phyloP scores from a whole-genome alignment of 257 asterid genomes.

The Fraxinus anomala region DNA sequence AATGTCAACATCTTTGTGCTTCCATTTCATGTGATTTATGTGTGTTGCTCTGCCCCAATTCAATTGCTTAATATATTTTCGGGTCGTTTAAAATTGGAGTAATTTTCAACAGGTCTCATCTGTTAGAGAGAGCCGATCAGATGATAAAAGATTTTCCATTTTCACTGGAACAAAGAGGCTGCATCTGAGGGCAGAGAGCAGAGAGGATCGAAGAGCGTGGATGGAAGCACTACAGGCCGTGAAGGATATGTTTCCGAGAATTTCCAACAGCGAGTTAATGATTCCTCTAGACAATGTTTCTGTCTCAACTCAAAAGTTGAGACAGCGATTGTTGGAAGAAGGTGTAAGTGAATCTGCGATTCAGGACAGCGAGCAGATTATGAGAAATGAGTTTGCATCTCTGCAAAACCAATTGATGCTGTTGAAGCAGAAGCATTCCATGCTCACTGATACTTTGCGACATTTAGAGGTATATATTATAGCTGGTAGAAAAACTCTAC shows the following conservation, averaged over 20 bases:
- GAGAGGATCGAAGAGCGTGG: constrained; percentile 82
- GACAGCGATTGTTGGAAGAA: constrained; percentile 76
- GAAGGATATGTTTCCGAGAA: constrained; percentile 91
- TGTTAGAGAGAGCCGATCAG: constrained; percentile 80
- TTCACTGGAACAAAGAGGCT: constrained; percentile 93
- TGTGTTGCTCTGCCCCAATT: no score
- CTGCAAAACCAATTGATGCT: constrained; percentile 71
- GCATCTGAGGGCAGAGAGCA: constrained; percentile 82
- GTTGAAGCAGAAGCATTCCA: constrained; percentile 82
- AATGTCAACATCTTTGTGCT: no score
- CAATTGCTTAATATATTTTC: background rate
- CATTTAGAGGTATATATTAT: constrained; percentile 89
- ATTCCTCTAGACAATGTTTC: constrained; percentile 67
- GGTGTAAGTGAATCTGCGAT: constrained; percentile 63
- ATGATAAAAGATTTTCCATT: constrained; percentile 87
- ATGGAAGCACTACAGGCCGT: constrained; percentile 85
- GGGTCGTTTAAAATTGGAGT: constrained; percentile 24
- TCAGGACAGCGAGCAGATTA: constrained; percentile 79
- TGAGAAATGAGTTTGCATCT: constrained; percentile 74
- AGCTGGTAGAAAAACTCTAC: constrained; percentile 41
- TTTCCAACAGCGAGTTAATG: constrained; percentile 91
- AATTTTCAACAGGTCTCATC: constrained; percentile 73
- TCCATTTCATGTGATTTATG: no score
- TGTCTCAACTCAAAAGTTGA: constrained; percentile 73
- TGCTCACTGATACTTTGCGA: constrained; percentile 76